Base-by-base conservation (phyloP, 805 yeast genomes). In the Yamadazyma tumulicola region DNA sequence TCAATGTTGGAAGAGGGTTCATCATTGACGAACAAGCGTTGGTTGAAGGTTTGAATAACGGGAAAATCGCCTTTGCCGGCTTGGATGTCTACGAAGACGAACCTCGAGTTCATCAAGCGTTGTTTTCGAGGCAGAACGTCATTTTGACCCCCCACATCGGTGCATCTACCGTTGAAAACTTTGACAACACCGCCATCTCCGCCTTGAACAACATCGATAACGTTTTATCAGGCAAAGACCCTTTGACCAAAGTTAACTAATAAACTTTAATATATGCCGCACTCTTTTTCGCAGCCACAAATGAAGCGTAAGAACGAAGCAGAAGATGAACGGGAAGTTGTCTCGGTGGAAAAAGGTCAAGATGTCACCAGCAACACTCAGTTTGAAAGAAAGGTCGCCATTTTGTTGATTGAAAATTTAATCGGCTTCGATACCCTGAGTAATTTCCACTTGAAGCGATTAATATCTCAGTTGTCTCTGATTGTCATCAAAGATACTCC, bases 1-100 rank as follows among this genome's bases (percentile, higher is more conserved):
- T 85, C 31, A 85, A 85, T 49, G 77, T 85, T 26, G 94, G 94
- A 2, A 65, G 95, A 40, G 95, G 94, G 1, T 47, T 72, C 3
- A 73, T 83, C 22, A 69, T 85, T 40, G 77, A 83, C 45, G 87
- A 80, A 46, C 65, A 72, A n/a, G 88, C 77, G 2, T 56, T 84
- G 31, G 63, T 82, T 8, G 67, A 60, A 4, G 89, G 81, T 0
- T 61, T 85, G 34, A 66, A 77, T 37, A 46, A 67, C 6, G 86
- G 85, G 0, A 72, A 77, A 34, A 67, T 85, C 2, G 57, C 71
- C 6, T 74, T 79, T 50, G 85, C 80, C 6, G 93, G 91, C 0
- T 52, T 82, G 20, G 95, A 85, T 48, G 95, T 85, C 4, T 82
- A 63, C 53, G 77, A 74, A 39, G 54, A 74, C 16, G 95, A 85